These are phyloP conservation scores for Cryptococcus sp. DNA, from an alignment of 1,284 basidiomycete genomes.

Conservation along the genomic window DNA sequence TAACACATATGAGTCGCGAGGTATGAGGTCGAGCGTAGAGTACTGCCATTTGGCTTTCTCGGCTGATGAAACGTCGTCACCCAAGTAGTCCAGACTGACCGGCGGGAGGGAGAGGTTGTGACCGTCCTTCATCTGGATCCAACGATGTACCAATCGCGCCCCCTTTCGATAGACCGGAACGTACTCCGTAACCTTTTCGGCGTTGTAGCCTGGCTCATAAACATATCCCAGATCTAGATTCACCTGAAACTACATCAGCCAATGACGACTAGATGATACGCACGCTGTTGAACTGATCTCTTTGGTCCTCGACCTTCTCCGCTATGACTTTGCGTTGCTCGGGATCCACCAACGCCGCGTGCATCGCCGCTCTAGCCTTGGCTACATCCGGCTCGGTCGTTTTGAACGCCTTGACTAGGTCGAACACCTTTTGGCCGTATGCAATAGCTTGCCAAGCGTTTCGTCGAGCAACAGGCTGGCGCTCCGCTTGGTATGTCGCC, in stretches of 20 bases:
- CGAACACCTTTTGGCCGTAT: slow-evolving; percentile 32
- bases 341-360: slow-evolving; percentile 21
- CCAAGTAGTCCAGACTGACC: too few species aligned
- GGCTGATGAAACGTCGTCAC: too few species aligned
- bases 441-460: slow-evolving; percentile 28
- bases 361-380: slow-evolving; percentile 21
- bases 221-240: slow-evolving; percentile 34
- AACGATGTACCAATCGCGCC: too few species aligned
- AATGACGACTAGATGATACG: background rate
- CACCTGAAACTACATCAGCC: slow-evolving; percentile 7
- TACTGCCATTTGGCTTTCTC: too few species aligned
- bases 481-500: slow-evolving; percentile 25
- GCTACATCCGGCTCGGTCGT: slow-evolving; percentile 21
- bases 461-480: slow-evolving; percentile 29
- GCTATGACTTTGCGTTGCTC: slow-evolving; percentile 18
- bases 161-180: too few species aligned
- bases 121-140: too few species aligned
- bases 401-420: slow-evolving; percentile 28
- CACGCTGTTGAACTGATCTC: slow-evolving; percentile 34
- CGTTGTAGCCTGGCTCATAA: slow-evolving; percentile 15
- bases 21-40: too few species aligned
- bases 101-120: too few species aligned
- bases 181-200: too few species aligned
- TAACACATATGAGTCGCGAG: too few species aligned
- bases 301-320: slow-evolving; percentile 24